Base-by-base conservation (phyloP, 2,329 filamentous ascomycete species). In the Colletotrichum tofieldiae region DNA sequence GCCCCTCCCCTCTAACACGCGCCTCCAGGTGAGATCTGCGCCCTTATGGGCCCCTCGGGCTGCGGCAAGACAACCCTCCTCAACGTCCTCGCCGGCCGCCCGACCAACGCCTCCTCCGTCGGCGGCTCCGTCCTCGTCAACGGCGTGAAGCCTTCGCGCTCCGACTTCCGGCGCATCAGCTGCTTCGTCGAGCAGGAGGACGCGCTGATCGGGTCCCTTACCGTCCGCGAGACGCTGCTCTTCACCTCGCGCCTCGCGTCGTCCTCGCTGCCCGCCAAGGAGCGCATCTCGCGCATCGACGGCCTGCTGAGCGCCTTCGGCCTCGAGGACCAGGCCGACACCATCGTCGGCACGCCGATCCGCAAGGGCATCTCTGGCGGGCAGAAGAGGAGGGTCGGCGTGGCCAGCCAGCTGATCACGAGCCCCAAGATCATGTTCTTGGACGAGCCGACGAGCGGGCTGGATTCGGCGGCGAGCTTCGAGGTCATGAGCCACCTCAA, bases 171-270 rank as follows among this genome's bases (percentile, higher is more conserved):
- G 23, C 86, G 89, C 59, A 86, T 96, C 61, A 92, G 89, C 66
- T 90, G 90, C 58, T 97, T 95, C 78, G 94, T 97, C 29, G 94
- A 97, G 83, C 94, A 97, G 80, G 94, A 97, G 75, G 94, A 97
- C 84, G 92, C 93, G 1, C 86, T 97, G 16, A 93, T 96, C 62
- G 94, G 94, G 5, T 92, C 92, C 0, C 84, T 97, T 75, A 97
- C 94, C 0, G 93, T 96, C 11, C 86, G 88, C 37, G 94, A 97
- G 84, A 97, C 94, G 0, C 83, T 97, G 72, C 84, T 91, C 74
- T 97, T 97, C 80, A 92, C 93, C 0, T 93, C 94, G 0, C 88
- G 92, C 37, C 87, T 97, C 82, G 91, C 72, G 76, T 79, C 87
- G 1, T 86, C 81, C 49, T 60, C 35, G 35, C 59, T 61, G n/a